phyloP scores from a whole-genome alignment of 257 asterid species.

The Ballota nigra region DNA sequence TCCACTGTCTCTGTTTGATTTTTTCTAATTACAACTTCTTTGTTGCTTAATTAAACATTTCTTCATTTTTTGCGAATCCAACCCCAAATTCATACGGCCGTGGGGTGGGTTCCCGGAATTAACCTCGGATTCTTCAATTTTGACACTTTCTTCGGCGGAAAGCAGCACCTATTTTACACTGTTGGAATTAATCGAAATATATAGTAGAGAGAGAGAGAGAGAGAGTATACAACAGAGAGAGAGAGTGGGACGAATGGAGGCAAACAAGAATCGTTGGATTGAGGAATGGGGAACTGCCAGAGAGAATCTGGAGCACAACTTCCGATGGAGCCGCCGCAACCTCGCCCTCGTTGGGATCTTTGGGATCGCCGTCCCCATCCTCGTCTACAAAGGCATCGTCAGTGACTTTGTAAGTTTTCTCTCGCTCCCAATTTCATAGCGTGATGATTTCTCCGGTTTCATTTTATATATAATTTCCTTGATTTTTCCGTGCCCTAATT shows the following conservation, averaged over 20 bases:
- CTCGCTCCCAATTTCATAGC: neutral
- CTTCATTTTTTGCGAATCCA: too few relatives aligned
- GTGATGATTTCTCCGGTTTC: neutral
- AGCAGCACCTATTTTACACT: too few relatives aligned
- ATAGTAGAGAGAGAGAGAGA: too few relatives aligned
- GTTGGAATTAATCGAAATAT: too few relatives aligned
- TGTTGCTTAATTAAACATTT: too few relatives aligned
- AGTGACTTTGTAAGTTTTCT: slow-evolving; percentile 64
- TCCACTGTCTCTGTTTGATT: too few relatives aligned
- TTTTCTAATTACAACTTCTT: too few relatives aligned
- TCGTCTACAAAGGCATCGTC: slow-evolving; percentile 85
- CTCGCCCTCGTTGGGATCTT: slow-evolving; percentile 80
- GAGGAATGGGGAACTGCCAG: slow-evolving; percentile 81
- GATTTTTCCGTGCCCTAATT: slow-evolving; percentile 24
- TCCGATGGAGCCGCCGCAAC: slow-evolving; percentile 92
- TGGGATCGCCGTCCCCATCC: slow-evolving; percentile 76
- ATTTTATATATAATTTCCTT: neutral
- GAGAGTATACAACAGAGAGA: neutral
- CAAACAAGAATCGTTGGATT: slow-evolving; percentile 77
- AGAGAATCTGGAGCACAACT: slow-evolving; percentile 84
- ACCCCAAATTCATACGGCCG: too few relatives aligned
- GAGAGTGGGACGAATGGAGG: slow-evolving; percentile 89
- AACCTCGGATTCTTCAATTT: too few relatives aligned
- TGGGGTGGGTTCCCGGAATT: too few relatives aligned
- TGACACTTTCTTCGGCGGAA: too few relatives aligned